Base-by-base conservation (phyloP, 1,284 basidiomycete genomes). In the Amylostereum areolatum region DNA sequence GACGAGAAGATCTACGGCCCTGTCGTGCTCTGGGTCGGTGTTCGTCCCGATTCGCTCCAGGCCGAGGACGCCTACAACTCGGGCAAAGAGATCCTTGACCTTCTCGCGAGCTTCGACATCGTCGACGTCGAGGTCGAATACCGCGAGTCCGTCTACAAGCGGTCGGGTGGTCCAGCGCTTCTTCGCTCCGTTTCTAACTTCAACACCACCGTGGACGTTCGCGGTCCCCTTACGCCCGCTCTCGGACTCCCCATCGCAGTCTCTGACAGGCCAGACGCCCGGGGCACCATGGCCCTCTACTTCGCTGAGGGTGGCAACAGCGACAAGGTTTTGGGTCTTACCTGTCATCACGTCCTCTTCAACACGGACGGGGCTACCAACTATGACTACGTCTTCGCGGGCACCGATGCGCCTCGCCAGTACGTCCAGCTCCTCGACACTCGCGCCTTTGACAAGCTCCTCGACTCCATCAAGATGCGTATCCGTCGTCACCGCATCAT, bases 211-310 rank as follows among this genome's bases (percentile, higher is more conserved):
- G 58, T 50, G 29, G 57, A 63, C 36, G 54, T 66, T 40, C 58
- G 58, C 48, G 48, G 57, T 18, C 63, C 65, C 25, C 54, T 72
- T 30, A 66, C 70, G 43, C 50, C 65, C 36, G 42, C 62, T 7
- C 63, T 72, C 43, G 61, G 68, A 27, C 54, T 70, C 47, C 53
- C 52, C 27, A 70, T 72, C 54, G 57, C 58, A 59, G 27, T 61
- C 29, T 4, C 25, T 28, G 47, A 45, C 27, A 57, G 34, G 12
- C 54, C 55, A 31, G 29, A 41, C n/a, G 25, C 55, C 46, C 30
- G 56, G 46, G 52, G 50, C 9, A 62, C 56, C 8, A 53, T 54
- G 28, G 36, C 52, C 43, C 11, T 61, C 43, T 62, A 48, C 45
- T 34, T 60, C 30, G 11, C 47, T 33, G 59, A 65, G 48, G 57